Base-by-base conservation (phyloP, 73 alveolate genomes). In the Paramecium biaurelia region DNA sequence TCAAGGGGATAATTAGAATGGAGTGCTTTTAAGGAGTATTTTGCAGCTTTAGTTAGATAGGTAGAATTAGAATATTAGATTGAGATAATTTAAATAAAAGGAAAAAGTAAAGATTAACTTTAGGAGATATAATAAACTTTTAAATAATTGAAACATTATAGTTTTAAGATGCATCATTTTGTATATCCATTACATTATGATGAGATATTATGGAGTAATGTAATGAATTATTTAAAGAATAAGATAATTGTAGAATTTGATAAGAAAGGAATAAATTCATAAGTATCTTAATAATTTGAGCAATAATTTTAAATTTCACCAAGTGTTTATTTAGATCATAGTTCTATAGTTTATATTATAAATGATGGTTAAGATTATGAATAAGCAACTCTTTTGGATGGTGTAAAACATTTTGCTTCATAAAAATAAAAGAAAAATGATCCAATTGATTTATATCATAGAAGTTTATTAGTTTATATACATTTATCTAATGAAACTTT, bases 121-220 rank as follows among this genome's bases (percentile, higher is more conserved):
- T 63, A 26, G 6, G 84, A 63, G 6, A 63, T 63, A 1, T 12
- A 63, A 63, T 3, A 26, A 26, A 63, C 45, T 9, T 63, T 63
- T 63, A 63, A 32, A 63, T 8, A 21, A 63, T 63, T 63, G 24
- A 63, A 63, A 30, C 49, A 63, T 26, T 63, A 63, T 63, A 63
- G 84, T 63, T 63, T 63, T 63, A 63, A 63, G 26, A 30, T 63
- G 84, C 84, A 63, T 63, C 84, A 63, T 63, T 63, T 63, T 26
- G 84, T 63, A 4, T 63, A 63, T 7, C 84, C 84, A 24, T 63
- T 63, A 30, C 49, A 63, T 26, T 63, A 23, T 24, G 84, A 63
- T 30, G 84, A 63, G 11, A 63, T 63, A 0, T 32, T 63, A 30
- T 63, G 84, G 84, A 7, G 2, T 5, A 26, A 9, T 63, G 45